Percentiles rank a stretch among this genome's conserved stretches.
phyloP scores from a whole-genome alignment of 2,329 filamentous ascomycete genomes.

The Myriosclerotinia scirpicola region DNA sequence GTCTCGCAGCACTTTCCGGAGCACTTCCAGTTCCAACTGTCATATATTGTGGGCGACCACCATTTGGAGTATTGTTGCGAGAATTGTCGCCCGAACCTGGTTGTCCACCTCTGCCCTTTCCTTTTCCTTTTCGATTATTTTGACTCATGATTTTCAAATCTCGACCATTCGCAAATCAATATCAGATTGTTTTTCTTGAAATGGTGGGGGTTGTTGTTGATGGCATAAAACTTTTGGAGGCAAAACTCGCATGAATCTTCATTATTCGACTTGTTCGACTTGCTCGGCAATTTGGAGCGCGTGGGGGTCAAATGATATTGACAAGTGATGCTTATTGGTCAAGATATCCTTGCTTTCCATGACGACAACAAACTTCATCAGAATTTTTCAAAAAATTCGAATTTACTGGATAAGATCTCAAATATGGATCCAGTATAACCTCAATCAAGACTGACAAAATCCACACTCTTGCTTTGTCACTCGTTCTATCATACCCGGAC shows the following conservation, averaged over 20 bases:
- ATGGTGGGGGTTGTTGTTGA: conserved; percentile 10
- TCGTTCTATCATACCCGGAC: not conserved
- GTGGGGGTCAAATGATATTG: conserved; percentile 10
- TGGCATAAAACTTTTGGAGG: conserved; percentile 23
- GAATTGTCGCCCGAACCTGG: conserved; percentile 27
- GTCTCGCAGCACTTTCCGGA: conserved; percentile 75
- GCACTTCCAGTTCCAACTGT: conserved; percentile 81
- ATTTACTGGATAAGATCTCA: not conserved
- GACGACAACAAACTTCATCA: conserved; percentile 13
- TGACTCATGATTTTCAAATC: conserved; percentile 54
- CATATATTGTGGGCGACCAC: conserved; percentile 67
- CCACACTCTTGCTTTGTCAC: not conserved
- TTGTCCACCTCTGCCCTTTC: conserved; percentile 34
- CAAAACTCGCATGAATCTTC: conserved; percentile 19
- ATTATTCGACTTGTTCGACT: not conserved
- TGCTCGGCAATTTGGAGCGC: conserved; percentile 18
- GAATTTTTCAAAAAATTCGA: conserved; percentile 7
- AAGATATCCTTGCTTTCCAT: conserved; percentile 9
- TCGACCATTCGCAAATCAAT: conserved; percentile 29
- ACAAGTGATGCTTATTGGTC: conserved; percentile 16
- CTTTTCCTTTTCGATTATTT: conserved; percentile 57
- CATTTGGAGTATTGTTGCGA: conserved; percentile 18
- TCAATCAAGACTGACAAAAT: not conserved
- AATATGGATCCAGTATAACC: not conserved
- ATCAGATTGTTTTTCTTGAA: not conserved